Conservation (phyloP, 306 rosid species). For the Sindora glabra region DNA sequence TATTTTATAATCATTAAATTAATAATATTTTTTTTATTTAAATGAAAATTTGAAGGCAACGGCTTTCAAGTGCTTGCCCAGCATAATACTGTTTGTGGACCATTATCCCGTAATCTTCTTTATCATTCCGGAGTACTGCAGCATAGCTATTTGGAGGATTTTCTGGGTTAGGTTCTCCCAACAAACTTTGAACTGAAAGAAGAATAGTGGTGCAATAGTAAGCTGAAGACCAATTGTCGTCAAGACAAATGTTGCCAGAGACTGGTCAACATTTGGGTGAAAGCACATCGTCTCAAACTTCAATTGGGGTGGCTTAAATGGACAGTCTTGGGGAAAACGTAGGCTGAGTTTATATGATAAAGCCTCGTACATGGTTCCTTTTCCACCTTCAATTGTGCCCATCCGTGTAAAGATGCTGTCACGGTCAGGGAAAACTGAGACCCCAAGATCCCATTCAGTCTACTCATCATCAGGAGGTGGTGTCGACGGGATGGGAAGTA, state of each 20-base stretch:
- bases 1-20: too few relatives aligned
- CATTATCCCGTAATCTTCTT: too few relatives aligned
- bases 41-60: too few relatives aligned
- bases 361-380: conserved; percentile 81
- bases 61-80: too few relatives aligned
- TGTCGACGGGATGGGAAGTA: conserved; percentile 52
- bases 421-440: conserved; percentile 77
- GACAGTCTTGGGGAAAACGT: conserved; percentile 81
- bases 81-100: too few relatives aligned
- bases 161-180: conserved; percentile 95
- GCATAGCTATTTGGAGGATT: conserved; percentile 92
- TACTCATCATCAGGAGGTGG: too few relatives aligned
- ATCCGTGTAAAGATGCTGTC: conserved; percentile 91
- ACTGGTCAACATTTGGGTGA: conserved; percentile 95
- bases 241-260: conserved; percentile 74
- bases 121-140: conserved; percentile 77
- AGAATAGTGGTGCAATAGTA: conserved; percentile 96
- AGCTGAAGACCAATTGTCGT: conserved; percentile 99
- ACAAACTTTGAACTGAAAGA: conserved; percentile 82
- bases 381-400: conserved; percentile 96
- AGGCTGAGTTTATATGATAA: conserved; percentile 88
- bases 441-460: too few relatives aligned
- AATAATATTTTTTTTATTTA: too few relatives aligned
- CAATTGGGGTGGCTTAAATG: conserved; percentile 87
- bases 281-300: conserved; percentile 94